phyloP scores from a whole-genome alignment of 2,329 filamentous ascomycete genomes.

The Aulographum hederae region DNA sequence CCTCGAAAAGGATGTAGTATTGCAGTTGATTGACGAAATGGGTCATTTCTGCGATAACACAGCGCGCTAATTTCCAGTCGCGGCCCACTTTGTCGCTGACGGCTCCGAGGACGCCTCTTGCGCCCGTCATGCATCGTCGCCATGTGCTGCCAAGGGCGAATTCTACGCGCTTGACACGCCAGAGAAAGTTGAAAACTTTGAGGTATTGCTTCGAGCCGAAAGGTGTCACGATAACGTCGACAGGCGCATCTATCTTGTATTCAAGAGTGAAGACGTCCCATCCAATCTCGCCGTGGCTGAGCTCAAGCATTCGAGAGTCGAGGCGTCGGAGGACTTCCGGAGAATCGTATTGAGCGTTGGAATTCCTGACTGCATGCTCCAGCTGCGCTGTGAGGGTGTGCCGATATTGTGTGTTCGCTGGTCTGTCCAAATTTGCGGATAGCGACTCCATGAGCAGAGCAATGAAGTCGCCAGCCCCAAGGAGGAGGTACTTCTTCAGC shows the following conservation, averaged over 20 bases:
- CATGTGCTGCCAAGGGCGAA: conserved; percentile 83
- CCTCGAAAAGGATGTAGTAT: conserved; percentile 97
- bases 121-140: conserved; percentile 89
- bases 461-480: conserved; percentile 95
- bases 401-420: conserved; percentile 90
- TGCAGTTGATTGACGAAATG: conserved; percentile 95
- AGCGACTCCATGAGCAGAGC: conserved; percentile 93
- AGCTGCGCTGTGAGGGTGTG: conserved; percentile 96
- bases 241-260: conserved; percentile 92
- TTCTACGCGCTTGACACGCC: conserved; percentile 94
- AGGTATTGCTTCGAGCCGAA: conserved; percentile 93
- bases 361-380: conserved; percentile 91
- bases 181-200: conserved; percentile 97
- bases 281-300: conserved; percentile 90
- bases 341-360: conserved; percentile 90
- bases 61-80: conserved; percentile 82
- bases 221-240: conserved; percentile 92
- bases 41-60: conserved; percentile 89
- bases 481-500: conserved; percentile 82
- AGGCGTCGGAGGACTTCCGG: conserved; percentile 79
- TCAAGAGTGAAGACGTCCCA: conserved; percentile 99
- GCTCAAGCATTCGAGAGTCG: conserved; percentile 94
- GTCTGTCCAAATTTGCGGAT: conserved; percentile 78
- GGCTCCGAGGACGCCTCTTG: conserved; percentile 71
- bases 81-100: conserved; percentile 53